Conservation (phyloP, 2,329 filamentous ascomycete genomes). For the Basipetospora chlamydospora region DNA sequence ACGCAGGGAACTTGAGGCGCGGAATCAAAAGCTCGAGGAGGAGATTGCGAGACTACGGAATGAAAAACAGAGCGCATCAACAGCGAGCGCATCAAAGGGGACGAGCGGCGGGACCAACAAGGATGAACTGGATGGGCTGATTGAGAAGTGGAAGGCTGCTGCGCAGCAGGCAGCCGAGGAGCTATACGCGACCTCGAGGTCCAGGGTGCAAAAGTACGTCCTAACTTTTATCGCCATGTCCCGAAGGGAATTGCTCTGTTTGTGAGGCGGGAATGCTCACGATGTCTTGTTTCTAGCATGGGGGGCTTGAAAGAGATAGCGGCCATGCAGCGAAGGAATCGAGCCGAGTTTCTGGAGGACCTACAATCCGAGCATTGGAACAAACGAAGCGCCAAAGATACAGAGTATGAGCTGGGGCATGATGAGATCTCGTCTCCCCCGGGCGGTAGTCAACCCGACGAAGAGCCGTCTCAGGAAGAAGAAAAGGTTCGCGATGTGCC, state of each 20-base stretch:
- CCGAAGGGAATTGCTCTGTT: background rate
- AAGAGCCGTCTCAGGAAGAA: too few species aligned
- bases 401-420: too few species aligned
- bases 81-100: background rate
- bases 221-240: too few species aligned
- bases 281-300: background rate
- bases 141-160: conserved; percentile 9
- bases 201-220: conserved; percentile 2
- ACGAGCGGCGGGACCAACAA: conserved; percentile 4
- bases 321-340: background rate
- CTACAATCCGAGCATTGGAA: too few species aligned
- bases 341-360: too few species aligned
- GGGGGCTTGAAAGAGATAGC: background rate
- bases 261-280: background rate
- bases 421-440: too few species aligned
- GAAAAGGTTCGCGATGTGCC: background rate
- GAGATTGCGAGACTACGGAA: conserved; percentile 7
- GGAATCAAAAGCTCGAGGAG: conserved; percentile 7
- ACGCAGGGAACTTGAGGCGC: background rate
- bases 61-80: too few species aligned
- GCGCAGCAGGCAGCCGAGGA: conserved; percentile 9
- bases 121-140: conserved; percentile 7
- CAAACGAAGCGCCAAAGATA: too few species aligned
- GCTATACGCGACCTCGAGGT: conserved; percentile 6
- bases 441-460: too few species aligned